These are phyloP conservation scores for Saccharomycopsis vini DNA, from an alignment of 805 yeast genomes.

Conservation along the genomic window DNA sequence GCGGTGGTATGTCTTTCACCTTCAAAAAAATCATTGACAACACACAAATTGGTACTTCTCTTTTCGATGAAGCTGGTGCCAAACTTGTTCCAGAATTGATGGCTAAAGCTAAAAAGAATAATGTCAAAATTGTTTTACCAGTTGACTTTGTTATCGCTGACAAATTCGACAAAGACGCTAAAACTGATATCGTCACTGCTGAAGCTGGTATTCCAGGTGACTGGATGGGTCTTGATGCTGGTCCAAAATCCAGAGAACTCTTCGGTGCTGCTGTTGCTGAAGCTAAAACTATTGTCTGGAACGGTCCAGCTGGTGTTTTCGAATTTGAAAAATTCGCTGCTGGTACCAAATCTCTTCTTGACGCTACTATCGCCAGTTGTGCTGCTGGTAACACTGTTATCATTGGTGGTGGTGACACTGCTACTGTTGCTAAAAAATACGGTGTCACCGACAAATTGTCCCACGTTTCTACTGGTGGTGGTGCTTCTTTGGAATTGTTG, in stretches of 20 bases:
- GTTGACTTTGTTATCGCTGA: constrained; percentile 95
- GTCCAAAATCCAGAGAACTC: constrained; percentile 78
- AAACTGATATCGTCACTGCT: constrained; percentile 74
- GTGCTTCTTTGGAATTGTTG: constrained; percentile 96
- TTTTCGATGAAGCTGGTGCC: constrained; percentile 91
- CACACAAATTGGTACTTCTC: constrained; percentile 84
- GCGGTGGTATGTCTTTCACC: constrained; percentile 99
- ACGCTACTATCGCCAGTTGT: constrained; percentile 79
- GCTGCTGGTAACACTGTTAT: constrained; percentile 88
- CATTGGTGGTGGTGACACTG: constrained; percentile 98
- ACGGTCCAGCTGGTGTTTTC: constrained; percentile 99
- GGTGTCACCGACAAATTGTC: constrained; percentile 95
- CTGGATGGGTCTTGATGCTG: constrained; percentile 94
- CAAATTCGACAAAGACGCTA: constrained; percentile 86
- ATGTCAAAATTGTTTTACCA: constrained; percentile 89
- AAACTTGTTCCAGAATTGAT: constrained; percentile 86
- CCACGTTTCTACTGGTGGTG: constrained; percentile 99
- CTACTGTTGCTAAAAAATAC: constrained; percentile 97
- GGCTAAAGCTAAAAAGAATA: constrained; percentile 93
- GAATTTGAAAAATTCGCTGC: constrained; percentile 88
- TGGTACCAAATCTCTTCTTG: constrained; percentile 88
- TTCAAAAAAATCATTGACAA: constrained; percentile 88
- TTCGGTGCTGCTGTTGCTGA: constrained; percentile 76
- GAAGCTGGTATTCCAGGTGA: constrained; percentile 89
- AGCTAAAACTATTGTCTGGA: constrained; percentile 99